These are phyloP conservation scores for Exophiala mesophila DNA, from an alignment of 2,329 filamentous ascomycete genomes.

Conservation along the genomic window DNA sequence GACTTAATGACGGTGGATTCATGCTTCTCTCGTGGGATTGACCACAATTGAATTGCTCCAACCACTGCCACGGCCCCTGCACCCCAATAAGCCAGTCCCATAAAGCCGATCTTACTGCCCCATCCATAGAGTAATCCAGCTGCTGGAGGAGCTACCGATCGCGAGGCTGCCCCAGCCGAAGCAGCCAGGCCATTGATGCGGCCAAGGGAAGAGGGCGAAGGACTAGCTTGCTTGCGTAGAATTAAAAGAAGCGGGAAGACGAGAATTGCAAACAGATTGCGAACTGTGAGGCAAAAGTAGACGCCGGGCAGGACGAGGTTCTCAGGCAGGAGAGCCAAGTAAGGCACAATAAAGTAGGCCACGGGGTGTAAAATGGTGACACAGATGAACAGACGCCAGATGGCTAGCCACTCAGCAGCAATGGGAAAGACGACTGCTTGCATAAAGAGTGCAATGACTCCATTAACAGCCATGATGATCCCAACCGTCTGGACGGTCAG, in stretches of 20 bases:
- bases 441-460: slow-evolving; percentile 65
- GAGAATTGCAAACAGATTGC: slow-evolving; percentile 64
- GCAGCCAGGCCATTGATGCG: slow-evolving; percentile 70
- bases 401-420: slow-evolving; percentile 58
- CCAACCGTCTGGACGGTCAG: slow-evolving; percentile 63
- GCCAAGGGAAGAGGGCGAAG: slow-evolving; percentile 57
- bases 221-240: slow-evolving; percentile 66
- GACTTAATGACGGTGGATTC: slow-evolving; percentile 36
- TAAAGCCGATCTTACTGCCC: slow-evolving; percentile 53
- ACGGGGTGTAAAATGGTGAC: slow-evolving; percentile 63
- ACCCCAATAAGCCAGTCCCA: slow-evolving; percentile 60
- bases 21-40: slow-evolving; percentile 48
- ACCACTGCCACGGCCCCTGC: slow-evolving; percentile 52
- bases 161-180: slow-evolving; percentile 64
- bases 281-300: slow-evolving; percentile 60
- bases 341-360: slow-evolving; percentile 65
- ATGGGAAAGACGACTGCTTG: slow-evolving; percentile 67
- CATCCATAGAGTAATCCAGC: slow-evolving; percentile 63
- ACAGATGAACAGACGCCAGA: slow-evolving; percentile 62
- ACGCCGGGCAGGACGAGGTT: slow-evolving; percentile 56
- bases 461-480: slow-evolving; percentile 64
- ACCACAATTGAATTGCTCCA: slow-evolving; percentile 54
- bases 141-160: slow-evolving; percentile 65
- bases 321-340: slow-evolving; percentile 55
- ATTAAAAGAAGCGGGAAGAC: slow-evolving; percentile 65